These are phyloP conservation scores for Margaritispora aquatica DNA, from an alignment of 495 filamentous ascomycete species.

Conservation along the genomic window DNA sequence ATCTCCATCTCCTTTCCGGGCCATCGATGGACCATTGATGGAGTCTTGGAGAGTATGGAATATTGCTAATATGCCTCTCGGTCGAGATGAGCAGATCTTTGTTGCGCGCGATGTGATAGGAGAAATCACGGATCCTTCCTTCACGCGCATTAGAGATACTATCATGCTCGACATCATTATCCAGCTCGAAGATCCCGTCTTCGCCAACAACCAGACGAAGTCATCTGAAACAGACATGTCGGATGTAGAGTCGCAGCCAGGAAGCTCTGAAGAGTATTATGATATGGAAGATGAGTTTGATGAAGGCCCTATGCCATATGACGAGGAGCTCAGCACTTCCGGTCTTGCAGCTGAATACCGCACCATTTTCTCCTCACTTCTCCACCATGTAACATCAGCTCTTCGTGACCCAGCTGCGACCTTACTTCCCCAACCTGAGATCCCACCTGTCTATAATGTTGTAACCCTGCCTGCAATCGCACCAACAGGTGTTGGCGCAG, in stretches of 20 bases:
- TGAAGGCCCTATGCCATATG: not conserved
- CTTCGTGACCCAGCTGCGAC: slow-evolving; percentile 39
- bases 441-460: slow-evolving; percentile 30
- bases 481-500: slow-evolving; percentile 68
- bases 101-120: slow-evolving; percentile 70
- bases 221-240: slow-evolving; percentile 16
- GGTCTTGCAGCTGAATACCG: slow-evolving; percentile 20
- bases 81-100: slow-evolving; percentile 85
- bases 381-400: slow-evolving; percentile 51
- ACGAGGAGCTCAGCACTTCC: slow-evolving; percentile 4
- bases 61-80: slow-evolving; percentile 73
- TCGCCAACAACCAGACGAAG: slow-evolving; percentile 15
- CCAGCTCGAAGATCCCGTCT: slow-evolving; percentile 36
- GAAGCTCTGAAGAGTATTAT: slow-evolving; percentile 19
- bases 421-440: slow-evolving; percentile 21
- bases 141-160: slow-evolving; percentile 69
- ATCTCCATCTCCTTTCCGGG: slow-evolving; percentile 16
- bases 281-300: slow-evolving; percentile 12
- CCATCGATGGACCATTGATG: slow-evolving; percentile 19
- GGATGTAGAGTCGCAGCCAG: not conserved
- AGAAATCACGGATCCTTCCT: slow-evolving; percentile 74
- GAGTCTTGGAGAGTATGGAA: slow-evolving; percentile 64
- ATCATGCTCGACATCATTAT: slow-evolving; percentile 65
- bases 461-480: slow-evolving; percentile 59
- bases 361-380: slow-evolving; percentile 49